These are phyloP conservation scores for Paramecium sexaurelia DNA, from an alignment of 73 alveolate genomes.

Conservation along the genomic window DNA sequence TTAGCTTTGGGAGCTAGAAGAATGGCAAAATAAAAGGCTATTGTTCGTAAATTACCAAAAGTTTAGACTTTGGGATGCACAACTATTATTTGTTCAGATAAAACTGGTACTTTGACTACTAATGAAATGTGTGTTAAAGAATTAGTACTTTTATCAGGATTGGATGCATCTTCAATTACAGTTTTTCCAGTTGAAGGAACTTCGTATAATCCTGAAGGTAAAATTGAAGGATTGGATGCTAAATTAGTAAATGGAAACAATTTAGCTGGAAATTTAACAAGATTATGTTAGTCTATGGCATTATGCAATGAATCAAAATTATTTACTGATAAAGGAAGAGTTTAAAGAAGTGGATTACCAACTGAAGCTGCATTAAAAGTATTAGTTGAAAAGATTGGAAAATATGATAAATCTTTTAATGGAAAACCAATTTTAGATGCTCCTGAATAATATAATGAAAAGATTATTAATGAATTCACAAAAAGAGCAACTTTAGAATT, in stretches of 20 bases:
- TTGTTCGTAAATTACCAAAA: conserved; percentile 63
- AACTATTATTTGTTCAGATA: conserved; percentile 96
- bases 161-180: conserved; percentile 38
- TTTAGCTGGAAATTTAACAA: not conserved
- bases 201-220: conserved; percentile 81
- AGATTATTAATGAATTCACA: conserved; percentile 34
- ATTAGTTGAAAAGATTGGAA: conserved; percentile 92
- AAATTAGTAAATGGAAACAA: not conserved
- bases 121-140: conserved; percentile 89
- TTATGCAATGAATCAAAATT: conserved; percentile 68
- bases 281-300: conserved; percentile 58
- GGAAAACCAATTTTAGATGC: conserved; percentile 35
- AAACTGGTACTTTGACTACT: conserved; percentile 96
- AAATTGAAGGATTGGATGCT: conserved; percentile 61
- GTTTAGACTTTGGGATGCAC: conserved; percentile 97
- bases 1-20: conserved; percentile 94
- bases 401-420: conserved; percentile 64
- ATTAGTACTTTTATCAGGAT: conserved; percentile 69
- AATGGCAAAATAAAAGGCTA: conserved; percentile 70
- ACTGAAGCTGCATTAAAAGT: conserved; percentile 89
- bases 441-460: conserved; percentile 62
- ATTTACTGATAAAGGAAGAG: conserved; percentile 60
- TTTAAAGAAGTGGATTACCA: conserved; percentile 68
- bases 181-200: conserved; percentile 77
- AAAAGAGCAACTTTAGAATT: conserved; percentile 90